phyloP scores from a whole-genome alignment of 2,329 filamentous ascomycete genomes.

The Cryphonectria naterciae region DNA sequence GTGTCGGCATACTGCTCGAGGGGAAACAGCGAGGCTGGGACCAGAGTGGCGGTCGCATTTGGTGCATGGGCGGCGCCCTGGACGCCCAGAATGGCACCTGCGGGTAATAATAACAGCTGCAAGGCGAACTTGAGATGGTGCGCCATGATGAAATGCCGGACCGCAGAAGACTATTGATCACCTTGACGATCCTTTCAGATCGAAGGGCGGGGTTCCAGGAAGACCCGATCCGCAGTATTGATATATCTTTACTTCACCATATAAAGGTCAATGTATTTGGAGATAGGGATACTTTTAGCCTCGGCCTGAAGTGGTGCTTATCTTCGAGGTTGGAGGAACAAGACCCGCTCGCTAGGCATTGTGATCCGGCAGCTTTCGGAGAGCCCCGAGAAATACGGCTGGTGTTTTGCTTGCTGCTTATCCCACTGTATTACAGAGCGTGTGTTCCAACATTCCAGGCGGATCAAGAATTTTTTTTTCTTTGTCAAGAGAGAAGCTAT shows the following conservation, averaged over 20 bases:
- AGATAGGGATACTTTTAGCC: neutral
- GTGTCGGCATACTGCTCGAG: slow-evolving; percentile 43
- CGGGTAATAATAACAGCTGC: neutral
- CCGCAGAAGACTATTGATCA: neutral
- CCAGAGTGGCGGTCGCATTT: slow-evolving; percentile 26
- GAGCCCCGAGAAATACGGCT: neutral
- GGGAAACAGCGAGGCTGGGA: slow-evolving; percentile 40
- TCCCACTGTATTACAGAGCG: neutral
- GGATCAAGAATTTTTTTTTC: neutral
- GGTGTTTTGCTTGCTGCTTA: neutral
- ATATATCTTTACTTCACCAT: neutral
- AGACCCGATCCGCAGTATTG: neutral
- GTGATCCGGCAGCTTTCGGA: neutral
- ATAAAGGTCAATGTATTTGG: neutral
- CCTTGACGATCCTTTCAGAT: neutral
- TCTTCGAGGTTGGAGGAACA: neutral
- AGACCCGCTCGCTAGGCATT: slow-evolving; percentile 2
- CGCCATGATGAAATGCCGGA: neutral
- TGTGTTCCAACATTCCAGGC: neutral
- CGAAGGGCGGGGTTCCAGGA: neutral
- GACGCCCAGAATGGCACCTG: neutral
- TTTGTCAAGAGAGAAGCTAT: neutral
- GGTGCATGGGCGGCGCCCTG: neutral
- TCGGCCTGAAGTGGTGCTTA: neutral
- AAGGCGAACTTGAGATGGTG: neutral